Evolutionary conservation across 2,329 filamentous ascomycete genomes (phyloP), one percentile per base, ranked within the genome.

Genomic region (Arthrobotrys iridis): DNA sequence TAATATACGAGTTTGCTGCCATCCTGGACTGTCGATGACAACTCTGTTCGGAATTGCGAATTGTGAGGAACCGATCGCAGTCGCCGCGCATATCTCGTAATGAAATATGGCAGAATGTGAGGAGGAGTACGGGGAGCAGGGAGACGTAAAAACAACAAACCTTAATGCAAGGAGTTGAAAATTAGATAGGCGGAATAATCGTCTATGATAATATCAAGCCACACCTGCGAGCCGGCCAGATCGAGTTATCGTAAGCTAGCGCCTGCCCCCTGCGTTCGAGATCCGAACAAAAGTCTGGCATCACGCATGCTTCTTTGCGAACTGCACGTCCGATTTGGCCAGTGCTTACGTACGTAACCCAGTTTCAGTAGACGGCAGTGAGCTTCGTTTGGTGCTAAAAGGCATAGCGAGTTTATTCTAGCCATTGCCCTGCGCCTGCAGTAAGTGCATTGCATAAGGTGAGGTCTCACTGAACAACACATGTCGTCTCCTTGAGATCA

Each of bases 401-500:
- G 43, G 28, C 55, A 40, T 15, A 15, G 35, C 11, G 35, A 13
- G 35, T 15, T 40, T 10, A n/a, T 43, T 43, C 40, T 43, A 18
- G 40, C 40, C 40, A 43, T n/a, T n/a, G n/a, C n/a, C n/a, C n/a
- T n/a, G 40, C 37, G 37, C 37, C 37, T 40, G 37, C 24, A 11
- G 24, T n/a, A n/a, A 15, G 22, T 50, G 45, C 13, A 50, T 28
- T 50, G 45, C 45, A 43, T 43, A 10, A 6, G 15, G 11, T 15
- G 22, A 24, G 22, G 37, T n/a, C 30, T 59, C 35, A 20, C 13
- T 1, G 13, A 13, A 22, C 55, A 59, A 59, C 55, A 43, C 55
- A 58, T 43, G 52, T 58, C 35, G 52, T 58, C 52, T 41, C 46
- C 46, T 52, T 37, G 28, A 22, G 50, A 55, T 55, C 50, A 37